phyloP scores from a whole-genome alignment of 805 yeast genomes.

The Metschnikowia picachoensis region DNA sequence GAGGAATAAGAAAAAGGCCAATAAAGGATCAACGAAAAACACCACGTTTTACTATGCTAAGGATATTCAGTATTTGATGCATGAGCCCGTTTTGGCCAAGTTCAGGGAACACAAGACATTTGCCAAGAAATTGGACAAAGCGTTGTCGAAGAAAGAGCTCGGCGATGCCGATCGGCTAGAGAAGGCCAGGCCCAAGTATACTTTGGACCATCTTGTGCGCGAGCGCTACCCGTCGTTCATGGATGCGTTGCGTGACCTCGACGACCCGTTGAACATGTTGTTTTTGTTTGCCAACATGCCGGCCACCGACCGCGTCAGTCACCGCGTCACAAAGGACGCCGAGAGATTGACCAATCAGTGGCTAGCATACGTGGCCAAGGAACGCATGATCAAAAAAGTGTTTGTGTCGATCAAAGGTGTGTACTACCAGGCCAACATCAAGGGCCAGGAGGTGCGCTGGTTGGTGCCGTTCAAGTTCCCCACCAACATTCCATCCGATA shows the following conservation, averaged over 20 bases:
- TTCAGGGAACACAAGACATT: slow-evolving; percentile 96
- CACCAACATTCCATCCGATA: slow-evolving; percentile 87
- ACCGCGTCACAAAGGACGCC: slow-evolving; percentile 84
- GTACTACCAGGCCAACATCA: slow-evolving; percentile 84
- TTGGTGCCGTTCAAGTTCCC: slow-evolving; percentile 96
- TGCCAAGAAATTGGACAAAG: slow-evolving; percentile 83
- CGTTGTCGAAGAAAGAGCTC: slow-evolving; percentile 89
- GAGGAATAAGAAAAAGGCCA: slow-evolving; percentile 90
- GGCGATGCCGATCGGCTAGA: slow-evolving; percentile 85
- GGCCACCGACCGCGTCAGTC: slow-evolving; percentile 77
- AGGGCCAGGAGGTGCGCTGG: slow-evolving; percentile 95
- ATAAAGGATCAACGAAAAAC: slow-evolving; percentile 96
- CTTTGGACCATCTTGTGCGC: slow-evolving; percentile 84
- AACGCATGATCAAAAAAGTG: slow-evolving; percentile 76
- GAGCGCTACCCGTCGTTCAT: slow-evolving; percentile 93
- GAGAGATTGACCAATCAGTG: slow-evolving; percentile 86
- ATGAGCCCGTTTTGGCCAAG: slow-evolving; percentile 87
- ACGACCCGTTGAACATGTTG: slow-evolving; percentile 93
- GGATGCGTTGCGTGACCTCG: slow-evolving; percentile 90
- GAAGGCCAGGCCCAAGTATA: slow-evolving; percentile 74
- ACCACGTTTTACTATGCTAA: slow-evolving; percentile 90
- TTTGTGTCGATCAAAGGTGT: slow-evolving; percentile 97
- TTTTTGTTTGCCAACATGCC: slow-evolving; percentile 94
- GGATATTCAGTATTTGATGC: slow-evolving; percentile 91
- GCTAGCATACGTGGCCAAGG: slow-evolving; percentile 89